A percentile compares a stretch with the other conserved stretches of the same genome.
phyloP scores from a whole-genome alignment of 2,329 filamentous ascomycete species.

The Pseudogymnoascus sp. region DNA sequence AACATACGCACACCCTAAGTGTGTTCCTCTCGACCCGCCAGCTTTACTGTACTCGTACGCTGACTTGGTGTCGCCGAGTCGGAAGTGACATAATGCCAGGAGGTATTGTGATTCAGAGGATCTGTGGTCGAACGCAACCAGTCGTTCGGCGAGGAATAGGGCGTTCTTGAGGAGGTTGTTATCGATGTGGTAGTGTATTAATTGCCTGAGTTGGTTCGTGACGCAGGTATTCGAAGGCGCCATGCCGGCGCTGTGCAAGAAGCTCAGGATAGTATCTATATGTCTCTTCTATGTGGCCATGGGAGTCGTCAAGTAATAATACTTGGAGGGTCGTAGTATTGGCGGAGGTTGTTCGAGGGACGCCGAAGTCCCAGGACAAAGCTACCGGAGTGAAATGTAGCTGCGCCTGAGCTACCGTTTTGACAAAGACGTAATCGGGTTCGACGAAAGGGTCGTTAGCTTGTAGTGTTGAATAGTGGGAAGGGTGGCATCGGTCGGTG shows the following conservation, averaged over 20 bases:
- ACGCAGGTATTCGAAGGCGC: constrained; percentile 25
- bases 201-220: constrained; percentile 43
- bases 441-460: not conserved
- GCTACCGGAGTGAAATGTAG: not conserved
- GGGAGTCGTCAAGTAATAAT: constrained; percentile 3
- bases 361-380: not conserved
- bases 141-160: constrained; percentile 84
- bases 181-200: constrained; percentile 69
- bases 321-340: constrained; percentile 5
- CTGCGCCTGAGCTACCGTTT: not conserved
- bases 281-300: constrained; percentile 8
- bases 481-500: not conserved
- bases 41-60: constrained; percentile 78
- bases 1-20: constrained; percentile 83
- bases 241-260: constrained; percentile 21
- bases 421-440: not conserved
- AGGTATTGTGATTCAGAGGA: constrained; percentile 77
- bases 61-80: constrained; percentile 73
- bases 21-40: constrained; percentile 61
- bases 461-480: not conserved
- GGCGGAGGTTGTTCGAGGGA: not conserved
- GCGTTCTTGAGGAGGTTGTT: constrained; percentile 85
- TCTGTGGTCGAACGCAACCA: constrained; percentile 76
- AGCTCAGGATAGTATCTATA: constrained; percentile 10
- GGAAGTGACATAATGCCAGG: constrained; percentile 76